Base-by-base conservation (phyloP, 1,284 basidiomycete genomes). In the Macrocybe sp. region DNA sequence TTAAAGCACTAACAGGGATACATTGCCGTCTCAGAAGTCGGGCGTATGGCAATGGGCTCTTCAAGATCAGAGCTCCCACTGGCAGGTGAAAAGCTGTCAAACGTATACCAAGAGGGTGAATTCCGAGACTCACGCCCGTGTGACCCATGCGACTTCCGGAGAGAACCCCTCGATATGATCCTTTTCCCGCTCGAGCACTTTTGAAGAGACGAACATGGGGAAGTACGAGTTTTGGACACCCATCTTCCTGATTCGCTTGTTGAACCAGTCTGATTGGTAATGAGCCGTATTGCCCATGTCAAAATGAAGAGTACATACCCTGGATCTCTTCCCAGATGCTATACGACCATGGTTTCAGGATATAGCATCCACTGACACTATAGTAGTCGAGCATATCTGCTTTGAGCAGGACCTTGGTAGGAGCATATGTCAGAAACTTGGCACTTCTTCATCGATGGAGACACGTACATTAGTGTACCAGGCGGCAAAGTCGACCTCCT, bases 91-190 rank as follows among this genome's bases (percentile, higher is more conserved):
- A 16, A 14, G 81, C 89, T 64, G 22, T 22, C 22, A 22, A 22
- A 22, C 4, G 2, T 22, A 22, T 22, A 22, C 22, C 22, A 22
- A 2, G 22, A 22, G 22, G 22, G 4, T 22, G 22, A 3, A 22
- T 22, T 22, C 22, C 22, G 3, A 22, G 22, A 22, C 22, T 22
- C 62, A 93, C 89, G 96, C 96, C 69, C 81, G 79, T 39, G 97
- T 99, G 47, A 99, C 97, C 97, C 96, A 99, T 28, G 96, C 97
- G 33, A 99, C 97, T 69, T 99, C 96, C 1, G 96, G 95, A 53
- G 96, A 97, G 68, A 99, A 99, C n/a, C 96, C 96, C 66, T 98
- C 97, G 55, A 99, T 94, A 68, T 99, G 96, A 61, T 99, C 89
- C 75, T 99, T 99, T 68, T 99, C 96, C 42, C 89, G 80, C 69